Evolutionary conservation across 2,329 filamentous ascomycete genomes (phyloP).

Genomic region (Fusarium sp.): DNA sequence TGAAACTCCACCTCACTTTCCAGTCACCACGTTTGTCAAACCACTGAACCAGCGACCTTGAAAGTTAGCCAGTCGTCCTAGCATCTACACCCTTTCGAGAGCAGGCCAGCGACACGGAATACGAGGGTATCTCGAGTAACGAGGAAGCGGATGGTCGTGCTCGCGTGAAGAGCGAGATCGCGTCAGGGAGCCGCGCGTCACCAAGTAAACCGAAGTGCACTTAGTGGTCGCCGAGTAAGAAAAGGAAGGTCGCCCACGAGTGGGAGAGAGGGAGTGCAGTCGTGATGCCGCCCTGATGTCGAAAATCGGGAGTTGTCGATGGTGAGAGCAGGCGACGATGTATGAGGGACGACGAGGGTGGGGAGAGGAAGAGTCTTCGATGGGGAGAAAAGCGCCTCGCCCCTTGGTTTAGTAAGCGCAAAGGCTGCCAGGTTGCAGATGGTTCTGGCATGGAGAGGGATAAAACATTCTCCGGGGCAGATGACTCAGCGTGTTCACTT

Average conservation of each 20-base stretch:
- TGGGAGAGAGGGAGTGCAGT: constrained; percentile 5
- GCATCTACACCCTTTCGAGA: constrained; percentile 43
- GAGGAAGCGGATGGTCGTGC: constrained; percentile 15
- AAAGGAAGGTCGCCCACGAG: not conserved
- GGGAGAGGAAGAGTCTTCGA: constrained; percentile 44
- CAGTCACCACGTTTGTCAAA: constrained; percentile 53
- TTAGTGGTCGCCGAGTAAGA: constrained; percentile 13
- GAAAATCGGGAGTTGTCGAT: constrained; percentile 37
- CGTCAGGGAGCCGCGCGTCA: constrained; percentile 19
- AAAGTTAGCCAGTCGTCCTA: constrained; percentile 49
- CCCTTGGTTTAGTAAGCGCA: constrained; percentile 39
- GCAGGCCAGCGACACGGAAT: constrained; percentile 41
- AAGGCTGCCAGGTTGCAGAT: not conserved
- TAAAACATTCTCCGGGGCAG: constrained; percentile 29
- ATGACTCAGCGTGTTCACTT: not conserved
- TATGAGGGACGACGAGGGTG: constrained; percentile 33
- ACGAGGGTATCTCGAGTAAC: constrained; percentile 23
- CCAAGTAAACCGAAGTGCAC: not conserved
- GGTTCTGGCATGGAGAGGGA: not conserved
- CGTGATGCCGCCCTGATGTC: constrained; percentile 22
- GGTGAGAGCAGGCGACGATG: constrained; percentile 34
- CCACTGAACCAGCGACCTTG: constrained; percentile 51
- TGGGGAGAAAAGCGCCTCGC: constrained; percentile 28
- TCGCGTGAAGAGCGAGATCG: constrained; percentile 29
- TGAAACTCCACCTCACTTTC: constrained; percentile 57